These are phyloP conservation scores for Sisymbrium irio DNA, from an alignment of 345 rosid species.

Conservation along the genomic window DNA sequence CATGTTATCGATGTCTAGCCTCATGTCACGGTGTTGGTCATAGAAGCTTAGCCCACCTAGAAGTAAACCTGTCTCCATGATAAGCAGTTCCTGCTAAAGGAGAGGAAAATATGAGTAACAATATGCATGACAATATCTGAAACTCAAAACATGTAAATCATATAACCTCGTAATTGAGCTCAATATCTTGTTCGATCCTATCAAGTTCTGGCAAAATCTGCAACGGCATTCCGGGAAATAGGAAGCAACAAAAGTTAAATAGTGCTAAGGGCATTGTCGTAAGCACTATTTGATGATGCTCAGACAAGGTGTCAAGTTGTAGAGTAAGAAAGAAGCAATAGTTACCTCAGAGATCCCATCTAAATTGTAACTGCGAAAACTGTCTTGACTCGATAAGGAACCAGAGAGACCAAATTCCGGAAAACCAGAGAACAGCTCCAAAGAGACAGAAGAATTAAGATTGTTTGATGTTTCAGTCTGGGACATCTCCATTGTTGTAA, in stretches of 20 bases:
- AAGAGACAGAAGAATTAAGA: slow-evolving; percentile 48
- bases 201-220: slow-evolving; percentile 84
- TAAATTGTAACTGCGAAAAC: slow-evolving; percentile 56
- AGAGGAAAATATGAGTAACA: slow-evolving; percentile 13
- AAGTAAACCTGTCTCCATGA: slow-evolving; percentile 73
- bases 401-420: slow-evolving; percentile 47
- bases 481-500: slow-evolving; percentile 39
- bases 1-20: slow-evolving; percentile 95
- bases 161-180: slow-evolving; percentile 69
- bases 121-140: neutral
- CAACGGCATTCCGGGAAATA: slow-evolving; percentile 21
- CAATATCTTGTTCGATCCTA: slow-evolving; percentile 89
- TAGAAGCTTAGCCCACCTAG: slow-evolving; percentile 64
- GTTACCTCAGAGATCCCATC: slow-evolving; percentile 92
- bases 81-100: slow-evolving; percentile 73
- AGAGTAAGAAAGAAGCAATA: slow-evolving; percentile 13
- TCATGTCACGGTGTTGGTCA: slow-evolving; percentile 94
- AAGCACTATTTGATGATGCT: neutral
- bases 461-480: slow-evolving; percentile 44
- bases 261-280: neutral
- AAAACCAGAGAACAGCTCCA: slow-evolving; percentile 51
- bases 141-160: neutral
- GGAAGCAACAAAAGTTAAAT: neutral
- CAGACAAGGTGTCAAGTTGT: slow-evolving; percentile 3
- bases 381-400: slow-evolving; percentile 48